Base-by-base conservation (phyloP, 805 yeast genomes). In the Wickerhamomyces rabaulensis region DNA sequence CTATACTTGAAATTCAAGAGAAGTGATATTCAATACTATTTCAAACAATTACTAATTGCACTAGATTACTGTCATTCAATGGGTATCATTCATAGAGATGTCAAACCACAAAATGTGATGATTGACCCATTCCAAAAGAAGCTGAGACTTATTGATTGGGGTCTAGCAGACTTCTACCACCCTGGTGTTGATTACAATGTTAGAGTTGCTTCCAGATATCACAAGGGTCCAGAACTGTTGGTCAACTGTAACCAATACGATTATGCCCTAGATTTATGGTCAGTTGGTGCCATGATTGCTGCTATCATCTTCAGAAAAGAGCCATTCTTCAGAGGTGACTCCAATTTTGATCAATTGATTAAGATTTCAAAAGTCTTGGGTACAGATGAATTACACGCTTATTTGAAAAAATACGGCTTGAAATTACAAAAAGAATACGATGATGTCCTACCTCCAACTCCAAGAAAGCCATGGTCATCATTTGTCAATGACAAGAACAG, bases 41-140 rank as follows among this genome's bases (percentile, higher is more conserved):
- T 90, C 76, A 80, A 78, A 51, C 88, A 88, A 65, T 71, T 90
- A 46, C 73, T 91, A 52, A 82, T 78, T 56, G 97, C 97, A 12
- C 73, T 91, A 55, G 96, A 91, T 62, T 91, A 79, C 64, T 82
- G 91, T 36, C 97, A 91, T 67, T 87, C 96, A 12, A 86, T 86
- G 89, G 97, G 97, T 20, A 88, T 91, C 50, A 90, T 91, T 82
- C 97, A 91, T 62, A 75, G 97, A 63, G 97, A 91, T 66, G 96
- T 91, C 46, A 91, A 91, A 66, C 97, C 97, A 10, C 96, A 91
- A 60, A 91, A 91, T 65, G 87, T 91, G 52, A 91, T 91, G 96
- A 91, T 91, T 55, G 97, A 91, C 65, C 96, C 87, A 46, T 69
- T 75, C 50, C 76, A 74, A 51, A 80, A 70, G 64, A 80, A 78